These are phyloP conservation scores for Cordyceps farinosa DNA, from an alignment of 2,329 filamentous ascomycete species.

Conservation along the genomic window DNA sequence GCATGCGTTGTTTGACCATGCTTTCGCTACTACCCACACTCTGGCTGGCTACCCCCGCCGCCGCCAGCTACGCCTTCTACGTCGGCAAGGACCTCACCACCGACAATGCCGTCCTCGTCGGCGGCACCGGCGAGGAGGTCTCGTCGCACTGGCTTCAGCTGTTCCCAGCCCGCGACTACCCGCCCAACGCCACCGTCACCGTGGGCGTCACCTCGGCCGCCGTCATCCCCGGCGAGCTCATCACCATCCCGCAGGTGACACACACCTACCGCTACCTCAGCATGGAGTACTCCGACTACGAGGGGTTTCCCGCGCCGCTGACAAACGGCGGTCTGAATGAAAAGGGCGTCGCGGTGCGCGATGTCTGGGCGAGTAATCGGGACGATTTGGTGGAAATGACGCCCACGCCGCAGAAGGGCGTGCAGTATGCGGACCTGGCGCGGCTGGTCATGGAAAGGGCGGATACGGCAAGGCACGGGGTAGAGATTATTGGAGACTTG, in stretches of 20 bases:
- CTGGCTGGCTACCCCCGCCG: slow-evolving; percentile 19
- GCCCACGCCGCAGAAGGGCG: slow-evolving; percentile 36
- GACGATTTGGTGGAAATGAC: slow-evolving; percentile 39
- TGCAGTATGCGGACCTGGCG: slow-evolving; percentile 41
- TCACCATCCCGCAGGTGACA: slow-evolving; percentile 26
- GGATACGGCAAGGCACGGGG: slow-evolving; percentile 37
- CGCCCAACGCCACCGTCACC: slow-evolving; percentile 38
- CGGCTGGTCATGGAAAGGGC: slow-evolving; percentile 39
- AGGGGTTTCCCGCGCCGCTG: slow-evolving; percentile 40
- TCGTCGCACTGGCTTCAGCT: slow-evolving; percentile 46
- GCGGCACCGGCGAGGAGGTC: slow-evolving; percentile 45
- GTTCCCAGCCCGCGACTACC: slow-evolving; percentile 39
- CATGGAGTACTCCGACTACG: slow-evolving; percentile 35
- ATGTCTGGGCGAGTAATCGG: slow-evolving; percentile 40
- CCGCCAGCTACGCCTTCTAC: slow-evolving; percentile 47
- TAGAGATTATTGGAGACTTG: slow-evolving; percentile 38
- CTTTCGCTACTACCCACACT: background rate
- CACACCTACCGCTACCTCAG: slow-evolving; percentile 29
- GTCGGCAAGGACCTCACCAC: slow-evolving; percentile 43
- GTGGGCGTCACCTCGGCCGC: slow-evolving; percentile 41
- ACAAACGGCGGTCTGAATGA: slow-evolving; percentile 44
- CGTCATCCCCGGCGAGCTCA: slow-evolving; percentile 30
- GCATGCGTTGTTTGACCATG: background rate
- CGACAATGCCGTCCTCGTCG: slow-evolving; percentile 40
- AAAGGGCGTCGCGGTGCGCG: slow-evolving; percentile 38